Base-by-base conservation (phyloP, 257 asterid species). In the Thymus quinquecostatus region DNA sequence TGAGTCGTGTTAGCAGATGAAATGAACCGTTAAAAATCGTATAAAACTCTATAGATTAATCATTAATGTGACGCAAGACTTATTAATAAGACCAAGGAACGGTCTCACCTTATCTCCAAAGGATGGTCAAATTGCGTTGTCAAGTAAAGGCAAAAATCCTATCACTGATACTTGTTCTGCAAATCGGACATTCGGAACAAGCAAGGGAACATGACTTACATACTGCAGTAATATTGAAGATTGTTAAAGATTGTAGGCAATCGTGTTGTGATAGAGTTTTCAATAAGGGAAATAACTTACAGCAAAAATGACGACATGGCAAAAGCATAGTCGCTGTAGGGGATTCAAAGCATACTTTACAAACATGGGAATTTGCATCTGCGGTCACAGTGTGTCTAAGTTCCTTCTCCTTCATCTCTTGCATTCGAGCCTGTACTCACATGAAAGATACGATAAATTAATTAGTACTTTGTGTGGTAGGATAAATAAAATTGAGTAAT, bases 241-340 rank as follows among this genome's bases (percentile, higher is more conserved):
- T 55, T 14, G 75, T 82, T 21, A 88, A 77, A 53, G 43, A 13
- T 11, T 2, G 49, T 14, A 41, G 72, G 45, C 11, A 34, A 28
- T 60, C 56, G 55, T 29, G 21, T 33, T 33, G 64, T 6, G 70
- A 54, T 44, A 72, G n/a, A 21, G 41, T 57, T 33, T 59, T 45
- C 66, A 63, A 47, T 28, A n/a, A 21, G 62, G 56, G 56, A 71
- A 58, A 57, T 5, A 54, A 84, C 99, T 85, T 84, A 94, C 99
- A 77, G 75, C 97, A 89, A 86, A 91, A 94, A 85, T 94, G 99
- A 72, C 99, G 96, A 82, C 99, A 94, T 8, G 99, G 97, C 36
- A 94, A 96, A 77, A 94, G 97, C 99, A 94, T 94, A 1, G 97
- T 86, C 73, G 97, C 89, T 53, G 97, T 79, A 51, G 95, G 77